A percentile compares a stretch with the other conserved stretches of the same genome.
phyloP scores from a whole-genome alignment of 331 rosid genomes.

The Malus hybrid region DNA sequence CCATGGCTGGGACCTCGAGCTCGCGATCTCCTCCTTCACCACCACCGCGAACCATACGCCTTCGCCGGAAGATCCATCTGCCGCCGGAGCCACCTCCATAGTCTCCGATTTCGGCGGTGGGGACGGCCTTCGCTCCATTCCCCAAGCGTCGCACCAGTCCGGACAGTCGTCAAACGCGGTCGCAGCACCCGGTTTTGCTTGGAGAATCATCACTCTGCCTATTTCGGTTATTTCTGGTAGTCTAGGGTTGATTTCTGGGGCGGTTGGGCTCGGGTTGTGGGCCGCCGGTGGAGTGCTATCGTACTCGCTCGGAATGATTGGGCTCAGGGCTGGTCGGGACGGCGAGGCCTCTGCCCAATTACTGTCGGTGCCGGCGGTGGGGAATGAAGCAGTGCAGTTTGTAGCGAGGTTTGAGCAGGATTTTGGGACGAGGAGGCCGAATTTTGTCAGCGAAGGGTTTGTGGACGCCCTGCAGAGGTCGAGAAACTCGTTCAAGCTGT shows the following conservation, averaged over 20 bases:
- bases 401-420: slow-evolving; percentile 69
- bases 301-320: slow-evolving; percentile 73
- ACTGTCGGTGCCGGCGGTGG: slow-evolving; percentile 62
- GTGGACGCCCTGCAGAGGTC: slow-evolving; percentile 91
- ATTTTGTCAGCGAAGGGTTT: slow-evolving; percentile 75
- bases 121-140: not conserved
- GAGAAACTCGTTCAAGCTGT: slow-evolving; percentile 54
- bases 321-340: slow-evolving; percentile 34
- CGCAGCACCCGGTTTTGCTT: slow-evolving; percentile 54
- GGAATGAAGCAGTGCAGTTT: slow-evolving; percentile 61
- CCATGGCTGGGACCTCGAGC: slow-evolving; percentile 94
- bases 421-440: slow-evolving; percentile 49
- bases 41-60: slow-evolving; percentile 15
- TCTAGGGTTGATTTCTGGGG: slow-evolving; percentile 71
- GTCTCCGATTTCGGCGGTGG: slow-evolving; percentile 1
- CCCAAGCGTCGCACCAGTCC: slow-evolving; percentile 1
- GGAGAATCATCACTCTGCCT: slow-evolving; percentile 74
- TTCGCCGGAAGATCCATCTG: not conserved
- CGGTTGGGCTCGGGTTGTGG: slow-evolving; percentile 84
- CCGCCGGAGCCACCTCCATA: not conserved
- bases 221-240: slow-evolving; percentile 78
- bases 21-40: slow-evolving; percentile 79
- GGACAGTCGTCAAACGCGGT: slow-evolving; percentile 26
- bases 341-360: slow-evolving; percentile 41
- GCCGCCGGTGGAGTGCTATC: slow-evolving; percentile 92